Evolutionary conservation across 2,329 filamentous ascomycete genomes (phyloP), one percentile per base, ranked within the genome.

Genomic region (Fusarium haematococcum): DNA sequence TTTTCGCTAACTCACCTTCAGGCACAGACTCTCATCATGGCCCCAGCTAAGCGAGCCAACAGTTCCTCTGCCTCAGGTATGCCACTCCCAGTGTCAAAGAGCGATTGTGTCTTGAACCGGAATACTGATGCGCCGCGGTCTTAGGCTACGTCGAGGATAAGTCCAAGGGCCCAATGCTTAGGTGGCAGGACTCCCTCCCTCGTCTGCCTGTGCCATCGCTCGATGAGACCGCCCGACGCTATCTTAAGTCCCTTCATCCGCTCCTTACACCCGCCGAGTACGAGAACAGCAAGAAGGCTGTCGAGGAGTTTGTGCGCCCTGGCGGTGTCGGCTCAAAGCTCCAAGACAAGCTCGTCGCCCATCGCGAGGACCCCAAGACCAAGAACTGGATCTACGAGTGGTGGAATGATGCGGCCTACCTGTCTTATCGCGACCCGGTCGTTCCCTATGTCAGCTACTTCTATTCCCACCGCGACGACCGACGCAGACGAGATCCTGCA

Each of bases 391-490:
- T 99, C 67, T 92, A 93, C 78, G 96, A 99, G 78, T 99, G 97
- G 97, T 99, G 97, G 97, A 98, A 99, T 83, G 91, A 98, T 63
- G 91, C 92, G 6, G 97, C 97, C 68, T 99, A 99, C 85, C 91
- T 99, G 75, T 89, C 86, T 75, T 98, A 98, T 87, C 93, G 96
- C 76, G 97, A 98, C 83, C 97, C 97, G 13, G 94, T 99, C 56
- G 94, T 98, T 20, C 97, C 97, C 71, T 99, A 98, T 82, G 97
- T 99, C 80, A 98, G 95, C 84, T 99, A 99, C 90, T 99, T 99
- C 87, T 99, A 99, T 88, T 98, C 95, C 65, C 96, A 98, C 87
- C 91, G 95, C 77, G 97, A 99, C 84, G 97, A 99, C 85, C 92
- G 94, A 77, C 90, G 92, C 81, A 91, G 96, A 76, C 92, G 95